Evolutionary conservation across 331 rosid genomes (phyloP), one percentile per base, ranked within the genome.

Genomic region (Rhamnella rubrinervis): DNA sequence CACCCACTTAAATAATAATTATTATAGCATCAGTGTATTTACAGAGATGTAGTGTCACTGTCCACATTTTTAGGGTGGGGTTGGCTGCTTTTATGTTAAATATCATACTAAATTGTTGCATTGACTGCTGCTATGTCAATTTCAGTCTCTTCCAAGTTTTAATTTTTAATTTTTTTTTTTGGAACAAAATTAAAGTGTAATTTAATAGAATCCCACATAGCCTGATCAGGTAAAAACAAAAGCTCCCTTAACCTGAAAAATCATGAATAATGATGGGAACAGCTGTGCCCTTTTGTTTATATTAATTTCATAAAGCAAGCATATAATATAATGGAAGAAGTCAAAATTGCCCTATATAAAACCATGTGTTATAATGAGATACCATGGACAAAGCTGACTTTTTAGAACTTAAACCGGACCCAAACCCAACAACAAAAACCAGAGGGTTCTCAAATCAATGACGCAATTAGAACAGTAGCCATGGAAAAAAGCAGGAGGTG

Each of bases 261-360:
- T 67, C 50, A 63, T 57, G 63, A 9, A 17, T 15, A 58, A 73
- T 72, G 35, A 39, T 55, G 71, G 11, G 64, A 72, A 38, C 62
- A 35, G 51, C 74, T 62, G 51, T 61, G 10, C 49, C 47, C 1
- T 44, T 44, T 9, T 44, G 14, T 9, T 14, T 44, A 9, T 40
- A 40, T 40, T 40, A 40, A 31, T 31, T 31, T 31, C 47, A 40
- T 40, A 40, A 40, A 40, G 47, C 1, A 38, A 18, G 31, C 1
- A 18, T 8, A 7, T 37, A 55, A 13, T 13, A 26, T 25, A 18
- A 46, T 8, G 7, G 7, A 14, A 28, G 38, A 35, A 53, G 71
- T 68, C 66, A 55, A 69, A 49, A 53, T 37, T 37, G n/a, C 70
- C 80, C 80, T 26, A 35, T 6, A 1, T 2, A 8, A 14, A 8